A percentile compares a stretch with the other conserved stretches of the same genome.
phyloP scores from a whole-genome alignment of 371 early-diverging fungal species.

The Rhizopus sp. region DNA sequence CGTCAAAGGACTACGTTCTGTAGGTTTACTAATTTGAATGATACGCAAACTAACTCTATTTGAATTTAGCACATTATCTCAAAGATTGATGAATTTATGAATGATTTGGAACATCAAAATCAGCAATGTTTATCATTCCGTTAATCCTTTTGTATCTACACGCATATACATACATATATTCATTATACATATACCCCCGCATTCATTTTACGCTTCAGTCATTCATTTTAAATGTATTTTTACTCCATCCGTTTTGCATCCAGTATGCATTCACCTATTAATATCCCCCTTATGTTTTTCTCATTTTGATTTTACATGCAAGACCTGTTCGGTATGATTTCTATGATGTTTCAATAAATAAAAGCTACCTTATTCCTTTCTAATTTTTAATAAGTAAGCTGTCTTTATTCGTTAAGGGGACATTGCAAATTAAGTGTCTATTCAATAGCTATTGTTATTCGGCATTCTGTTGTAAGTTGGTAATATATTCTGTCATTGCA shows the following conservation, averaged over 20 bases:
- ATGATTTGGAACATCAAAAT: constrained; percentile 3
- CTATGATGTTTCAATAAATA: neutral
- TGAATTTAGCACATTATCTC: constrained; percentile 12
- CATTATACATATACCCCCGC: too few relatives aligned
- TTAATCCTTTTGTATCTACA: neutral
- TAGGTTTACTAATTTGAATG: constrained; percentile 11
- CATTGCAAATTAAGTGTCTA: neutral
- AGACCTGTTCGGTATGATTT: neutral
- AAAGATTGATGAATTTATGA: constrained; percentile 16
- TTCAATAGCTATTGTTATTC: neutral
- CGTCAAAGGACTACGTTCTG: constrained; percentile 13
- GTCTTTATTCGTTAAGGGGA: too few relatives aligned
- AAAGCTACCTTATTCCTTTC: too few relatives aligned
- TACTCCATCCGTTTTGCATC: neutral
- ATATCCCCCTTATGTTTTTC: neutral
- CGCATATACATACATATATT: neutral
- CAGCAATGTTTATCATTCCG: constrained; percentile 8
- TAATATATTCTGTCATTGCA: constrained; percentile 41
- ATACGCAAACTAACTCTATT: neutral
- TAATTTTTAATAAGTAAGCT: too few relatives aligned
- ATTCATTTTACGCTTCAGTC: too few relatives aligned
- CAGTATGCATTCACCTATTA: neutral
- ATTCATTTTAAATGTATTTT: too few relatives aligned
- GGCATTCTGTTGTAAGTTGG: constrained; percentile 18
- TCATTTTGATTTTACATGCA: neutral